phyloP scores from a whole-genome alignment of 805 yeast species.

The Starmerella bombi region DNA sequence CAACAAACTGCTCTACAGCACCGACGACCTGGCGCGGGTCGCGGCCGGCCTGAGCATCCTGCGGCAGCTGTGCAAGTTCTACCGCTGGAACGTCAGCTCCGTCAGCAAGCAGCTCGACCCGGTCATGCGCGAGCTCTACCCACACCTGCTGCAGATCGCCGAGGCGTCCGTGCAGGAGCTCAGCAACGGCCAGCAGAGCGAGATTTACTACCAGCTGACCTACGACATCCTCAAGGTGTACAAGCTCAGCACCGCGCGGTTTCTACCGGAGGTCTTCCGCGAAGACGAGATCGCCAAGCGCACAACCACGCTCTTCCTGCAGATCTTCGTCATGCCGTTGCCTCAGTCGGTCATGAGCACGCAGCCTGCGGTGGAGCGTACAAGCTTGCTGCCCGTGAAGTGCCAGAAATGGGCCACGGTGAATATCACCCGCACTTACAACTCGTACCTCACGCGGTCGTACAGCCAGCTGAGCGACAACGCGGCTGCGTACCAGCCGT shows the following conservation, averaged over 20 bases:
- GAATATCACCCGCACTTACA: conserved; percentile 56
- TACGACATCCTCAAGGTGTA: conserved; percentile 60
- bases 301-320: conserved; percentile 71
- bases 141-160: conserved; percentile 54
- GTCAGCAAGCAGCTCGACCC: conserved; percentile 41
- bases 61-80: conserved; percentile 54
- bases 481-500: conserved; percentile 40
- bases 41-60: conserved; percentile 61
- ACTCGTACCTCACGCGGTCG: conserved; percentile 41
- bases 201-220: conserved; percentile 40
- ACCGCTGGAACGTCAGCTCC: conserved; percentile 55
- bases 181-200: conserved; percentile 35
- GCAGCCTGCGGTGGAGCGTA: conserved; percentile 34
- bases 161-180: conserved; percentile 32
- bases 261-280: conserved; percentile 51
- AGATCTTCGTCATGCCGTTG: conserved; percentile 44
- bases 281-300: conserved; percentile 36
- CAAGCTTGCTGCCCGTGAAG: conserved; percentile 47
- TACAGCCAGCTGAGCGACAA: conserved; percentile 25
- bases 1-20: conserved; percentile 33
- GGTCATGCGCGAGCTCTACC: conserved; percentile 42
- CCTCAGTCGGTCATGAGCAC: conserved; percentile 41
- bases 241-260: conserved; percentile 49
- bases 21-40: conserved; percentile 33
- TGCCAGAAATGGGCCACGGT: conserved; percentile 83